Evolutionary conservation across 148 eudicot genomes (phyloP).

Genomic region (Hydrangea macrophylla): DNA sequence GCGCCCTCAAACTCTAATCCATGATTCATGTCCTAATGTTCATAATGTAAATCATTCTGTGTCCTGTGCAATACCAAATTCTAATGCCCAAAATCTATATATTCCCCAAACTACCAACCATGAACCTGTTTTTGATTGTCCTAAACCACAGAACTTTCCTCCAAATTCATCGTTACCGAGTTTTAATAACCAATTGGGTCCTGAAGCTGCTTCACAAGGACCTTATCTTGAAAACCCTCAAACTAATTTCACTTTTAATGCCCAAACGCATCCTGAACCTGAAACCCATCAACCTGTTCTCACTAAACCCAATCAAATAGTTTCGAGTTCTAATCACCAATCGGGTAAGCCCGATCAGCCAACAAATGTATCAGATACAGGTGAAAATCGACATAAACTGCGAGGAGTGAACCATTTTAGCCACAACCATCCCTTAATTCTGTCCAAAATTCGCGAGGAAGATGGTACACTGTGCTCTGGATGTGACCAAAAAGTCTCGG

Average conservation of each 20-base stretch:
- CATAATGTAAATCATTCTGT: not conserved
- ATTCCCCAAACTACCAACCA: not conserved
- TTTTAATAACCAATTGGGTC: too few relatives aligned
- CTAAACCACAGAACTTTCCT: too few relatives aligned
- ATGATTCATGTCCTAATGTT: not conserved
- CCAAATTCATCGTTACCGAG: not conserved
- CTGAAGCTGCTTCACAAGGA: too few relatives aligned
- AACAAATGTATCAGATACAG: not conserved
- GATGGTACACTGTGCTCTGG: slow-evolving; percentile 21
- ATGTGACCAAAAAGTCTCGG: slow-evolving; percentile 23
- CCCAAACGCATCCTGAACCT: too few relatives aligned
- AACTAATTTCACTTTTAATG: too few relatives aligned
- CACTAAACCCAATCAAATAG: too few relatives aligned
- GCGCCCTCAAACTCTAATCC: not conserved
- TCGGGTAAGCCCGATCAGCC: not conserved
- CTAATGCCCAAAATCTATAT: not conserved
- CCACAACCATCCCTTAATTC: slow-evolving; percentile 28
- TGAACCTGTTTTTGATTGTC: not conserved
- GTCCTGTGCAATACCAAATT: not conserved
- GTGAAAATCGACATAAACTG: not conserved
- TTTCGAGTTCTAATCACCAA: too few relatives aligned
- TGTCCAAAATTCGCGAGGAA: slow-evolving; percentile 8
- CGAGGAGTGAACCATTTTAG: slow-evolving; percentile 29
- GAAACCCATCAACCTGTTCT: too few relatives aligned
- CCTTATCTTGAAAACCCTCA: too few relatives aligned